phyloP scores from a whole-genome alignment of 495 filamentous ascomycete genomes.

The Gamarada debralockiae region DNA sequence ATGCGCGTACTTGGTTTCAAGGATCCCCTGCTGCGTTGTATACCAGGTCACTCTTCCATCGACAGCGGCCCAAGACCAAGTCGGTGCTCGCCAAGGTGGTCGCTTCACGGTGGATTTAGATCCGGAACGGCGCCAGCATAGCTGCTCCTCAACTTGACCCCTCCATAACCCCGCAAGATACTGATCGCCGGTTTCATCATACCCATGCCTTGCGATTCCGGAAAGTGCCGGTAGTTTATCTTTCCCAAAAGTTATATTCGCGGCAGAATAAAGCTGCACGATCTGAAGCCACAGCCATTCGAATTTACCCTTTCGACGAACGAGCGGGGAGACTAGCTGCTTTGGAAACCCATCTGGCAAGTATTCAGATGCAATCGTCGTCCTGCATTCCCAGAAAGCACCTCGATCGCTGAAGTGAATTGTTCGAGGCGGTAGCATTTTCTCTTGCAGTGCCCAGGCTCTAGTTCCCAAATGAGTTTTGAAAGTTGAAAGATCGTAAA shows the following conservation, averaged over 20 bases:
- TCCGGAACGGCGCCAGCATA: conserved; percentile 4
- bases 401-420: conserved; percentile 10
- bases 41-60: conserved; percentile 2
- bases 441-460: conserved; percentile 13
- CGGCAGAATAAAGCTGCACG: conserved; percentile 3
- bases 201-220: neutral
- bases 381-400: conserved; percentile 11
- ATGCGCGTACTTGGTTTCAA: conserved; percentile 4
- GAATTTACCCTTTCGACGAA: conserved; percentile 3
- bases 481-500: conserved; percentile 12
- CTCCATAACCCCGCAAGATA: conserved; percentile 11
- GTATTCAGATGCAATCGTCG: conserved; percentile 7
- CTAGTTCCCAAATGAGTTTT: conserved; percentile 23
- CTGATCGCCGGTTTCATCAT: conserved; percentile 9
- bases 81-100: conserved; percentile 6
- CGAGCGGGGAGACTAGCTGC: conserved; percentile 1
- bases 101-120: conserved; percentile 2
- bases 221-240: conserved; percentile 11
- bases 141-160: conserved; percentile 2
- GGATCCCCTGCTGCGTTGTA: neutral
- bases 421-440: conserved; percentile 7
- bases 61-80: conserved; percentile 9
- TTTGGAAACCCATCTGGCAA: conserved; percentile 8
- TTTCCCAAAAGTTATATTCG: conserved; percentile 1
- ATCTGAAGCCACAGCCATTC: conserved; percentile 1